Conservation (phyloP, 129 eudicot genomes). For the Cynara cardunculus region DNA sequence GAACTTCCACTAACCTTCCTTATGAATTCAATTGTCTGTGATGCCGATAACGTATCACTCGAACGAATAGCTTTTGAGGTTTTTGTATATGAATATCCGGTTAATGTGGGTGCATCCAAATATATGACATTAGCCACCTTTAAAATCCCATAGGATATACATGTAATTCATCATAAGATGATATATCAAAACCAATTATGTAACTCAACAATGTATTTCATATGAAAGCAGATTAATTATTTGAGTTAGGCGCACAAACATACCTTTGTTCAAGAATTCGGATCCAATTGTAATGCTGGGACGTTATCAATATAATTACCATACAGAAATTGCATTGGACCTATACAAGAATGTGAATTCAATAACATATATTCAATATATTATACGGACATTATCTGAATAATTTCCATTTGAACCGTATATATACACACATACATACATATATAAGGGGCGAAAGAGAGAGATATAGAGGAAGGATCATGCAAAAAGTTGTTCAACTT, state of each 20-base stretch:
- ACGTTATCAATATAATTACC: background rate
- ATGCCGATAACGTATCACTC: conserved; percentile 30
- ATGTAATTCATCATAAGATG: background rate
- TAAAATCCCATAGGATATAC: background rate
- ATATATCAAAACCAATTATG: background rate
- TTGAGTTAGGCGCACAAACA: background rate
- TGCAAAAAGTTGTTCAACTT: too few relatives aligned
- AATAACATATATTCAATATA: too few relatives aligned
- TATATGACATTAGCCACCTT: conserved; percentile 39
- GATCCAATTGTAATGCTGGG: background rate
- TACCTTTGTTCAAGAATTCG: background rate
- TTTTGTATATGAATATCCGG: conserved; percentile 37
- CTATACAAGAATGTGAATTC: background rate
- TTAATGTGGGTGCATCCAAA: conserved; percentile 33
- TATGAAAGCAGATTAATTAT: too few relatives aligned
- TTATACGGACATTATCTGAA: too few relatives aligned
- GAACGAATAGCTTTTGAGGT: background rate
- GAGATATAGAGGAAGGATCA: too few relatives aligned
- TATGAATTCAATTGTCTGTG: conserved; percentile 27
- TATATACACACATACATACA: too few relatives aligned
- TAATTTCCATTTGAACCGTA: too few relatives aligned
- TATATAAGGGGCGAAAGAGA: too few relatives aligned
- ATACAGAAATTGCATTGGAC: background rate
- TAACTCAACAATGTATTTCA: too few relatives aligned
- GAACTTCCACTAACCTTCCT: conserved; percentile 31